Conservation (phyloP, 2,329 filamentous ascomycete species). For the Botrytis sinoallii region DNA sequence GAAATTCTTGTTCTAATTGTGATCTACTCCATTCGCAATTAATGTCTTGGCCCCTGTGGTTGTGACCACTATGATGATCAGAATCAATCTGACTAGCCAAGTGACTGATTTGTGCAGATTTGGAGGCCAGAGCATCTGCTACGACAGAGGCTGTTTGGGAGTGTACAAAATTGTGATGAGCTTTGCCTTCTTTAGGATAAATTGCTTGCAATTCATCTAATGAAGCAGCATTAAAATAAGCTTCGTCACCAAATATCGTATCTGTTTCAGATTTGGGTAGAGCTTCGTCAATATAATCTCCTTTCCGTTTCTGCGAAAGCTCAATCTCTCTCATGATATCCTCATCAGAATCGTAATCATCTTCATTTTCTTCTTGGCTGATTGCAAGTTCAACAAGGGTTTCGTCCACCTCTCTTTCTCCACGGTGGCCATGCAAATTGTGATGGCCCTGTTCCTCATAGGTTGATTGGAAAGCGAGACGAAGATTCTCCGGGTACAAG, state of each 20-base stretch:
- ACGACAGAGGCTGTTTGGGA: background rate
- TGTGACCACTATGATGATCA: background rate
- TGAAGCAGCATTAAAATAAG: background rate
- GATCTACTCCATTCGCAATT: background rate
- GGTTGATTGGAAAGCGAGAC: constrained; percentile 44
- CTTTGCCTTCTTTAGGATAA: background rate
- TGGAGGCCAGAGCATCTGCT: background rate
- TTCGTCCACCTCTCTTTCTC: constrained; percentile 58
- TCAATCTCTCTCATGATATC: constrained; percentile 42
- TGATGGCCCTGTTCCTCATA: constrained; percentile 20
- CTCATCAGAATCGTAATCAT: constrained; percentile 53
- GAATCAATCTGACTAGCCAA: constrained; percentile 2
- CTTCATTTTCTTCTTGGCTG: constrained; percentile 41
- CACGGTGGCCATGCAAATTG: constrained; percentile 19
- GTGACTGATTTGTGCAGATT: background rate
- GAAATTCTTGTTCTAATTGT: background rate
- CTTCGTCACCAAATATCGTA: constrained; percentile 11
- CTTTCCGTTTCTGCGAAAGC: constrained; percentile 31
- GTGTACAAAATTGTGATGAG: background rate
- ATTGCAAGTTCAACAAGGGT: constrained; percentile 43
- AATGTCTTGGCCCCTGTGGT: background rate
- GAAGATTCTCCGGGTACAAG: constrained; percentile 68
- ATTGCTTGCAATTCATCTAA: background rate
- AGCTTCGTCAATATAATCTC: constrained; percentile 26
- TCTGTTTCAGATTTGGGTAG: background rate